Evolutionary conservation across 2,329 filamentous ascomycete genomes (phyloP).

Genomic region (Aspergillus ibericus): DNA sequence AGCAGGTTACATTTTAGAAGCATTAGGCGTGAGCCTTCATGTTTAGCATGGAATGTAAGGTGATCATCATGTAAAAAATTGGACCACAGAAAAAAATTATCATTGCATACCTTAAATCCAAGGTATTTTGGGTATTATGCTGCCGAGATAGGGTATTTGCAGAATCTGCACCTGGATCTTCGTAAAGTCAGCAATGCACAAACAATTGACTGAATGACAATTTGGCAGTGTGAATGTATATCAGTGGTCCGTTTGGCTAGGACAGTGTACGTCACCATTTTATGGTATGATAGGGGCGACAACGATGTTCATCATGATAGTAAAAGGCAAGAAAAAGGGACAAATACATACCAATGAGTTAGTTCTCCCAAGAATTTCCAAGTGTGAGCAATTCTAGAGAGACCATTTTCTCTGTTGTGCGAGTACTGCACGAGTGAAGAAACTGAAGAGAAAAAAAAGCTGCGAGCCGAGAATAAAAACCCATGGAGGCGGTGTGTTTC

Average conservation of each 20-base stretch:
- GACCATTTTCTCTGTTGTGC: constrained; percentile 17
- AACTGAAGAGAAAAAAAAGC: constrained; percentile 25
- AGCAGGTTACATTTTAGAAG: constrained; percentile 59
- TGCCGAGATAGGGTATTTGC: neutral
- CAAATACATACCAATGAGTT: constrained; percentile 30
- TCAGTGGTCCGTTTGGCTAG: constrained; percentile 63
- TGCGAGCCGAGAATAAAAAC: constrained; percentile 21
- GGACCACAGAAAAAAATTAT: constrained; percentile 18
- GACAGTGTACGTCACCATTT: constrained; percentile 62
- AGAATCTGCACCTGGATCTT: constrained; percentile 13
- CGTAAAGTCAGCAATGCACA: constrained; percentile 28
- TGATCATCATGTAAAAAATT: constrained; percentile 51
- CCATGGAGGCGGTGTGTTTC: constrained; percentile 26
- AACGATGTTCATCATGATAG: constrained; percentile 58
- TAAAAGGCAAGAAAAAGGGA: constrained; percentile 3
- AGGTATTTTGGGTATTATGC: neutral
- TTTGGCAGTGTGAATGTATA: constrained; percentile 16
- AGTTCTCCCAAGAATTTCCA: constrained; percentile 10
- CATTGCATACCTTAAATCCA: constrained; percentile 21
- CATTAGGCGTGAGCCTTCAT: constrained; percentile 57
- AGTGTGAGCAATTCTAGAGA: neutral
- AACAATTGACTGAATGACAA: constrained; percentile 11
- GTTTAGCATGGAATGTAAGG: constrained; percentile 63
- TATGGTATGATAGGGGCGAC: constrained; percentile 64
- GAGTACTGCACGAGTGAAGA: constrained; percentile 16